Conservation (phyloP, 176 grass and related monocot species). For the Echinochloa phyllopogon region DNA sequence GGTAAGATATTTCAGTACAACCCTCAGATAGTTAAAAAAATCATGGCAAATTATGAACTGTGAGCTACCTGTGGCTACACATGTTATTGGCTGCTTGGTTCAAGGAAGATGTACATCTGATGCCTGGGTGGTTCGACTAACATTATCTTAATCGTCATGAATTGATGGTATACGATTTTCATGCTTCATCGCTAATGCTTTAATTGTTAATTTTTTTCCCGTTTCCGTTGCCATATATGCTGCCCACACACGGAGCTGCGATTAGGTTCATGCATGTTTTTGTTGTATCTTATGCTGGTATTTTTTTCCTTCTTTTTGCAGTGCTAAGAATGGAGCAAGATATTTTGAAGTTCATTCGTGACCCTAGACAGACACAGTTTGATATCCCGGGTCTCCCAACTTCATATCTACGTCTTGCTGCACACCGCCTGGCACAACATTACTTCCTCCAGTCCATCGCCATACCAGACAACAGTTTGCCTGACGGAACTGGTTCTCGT, state of each 20-base stretch:
- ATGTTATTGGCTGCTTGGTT: neutral
- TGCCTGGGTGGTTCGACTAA: neutral
- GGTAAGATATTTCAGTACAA: neutral
- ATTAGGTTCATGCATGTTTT: neutral
- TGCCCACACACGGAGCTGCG: neutral
- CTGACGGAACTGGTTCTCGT: constrained; percentile 81
- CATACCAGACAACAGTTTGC: constrained; percentile 69
- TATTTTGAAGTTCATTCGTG: constrained; percentile 79
- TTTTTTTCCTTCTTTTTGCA: constrained; percentile 44
- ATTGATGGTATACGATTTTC: neutral
- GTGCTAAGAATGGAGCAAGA: constrained; percentile 99
- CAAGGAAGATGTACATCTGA: neutral
- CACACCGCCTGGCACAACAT: constrained; percentile 88
- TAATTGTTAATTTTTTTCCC: neutral
- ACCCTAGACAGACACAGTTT: constrained; percentile 62
- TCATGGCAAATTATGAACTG: neutral
- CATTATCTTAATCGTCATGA: neutral
- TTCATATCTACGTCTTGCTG: constrained; percentile 86
- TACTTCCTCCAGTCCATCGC: constrained; percentile 91
- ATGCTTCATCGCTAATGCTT: constrained; percentile 21
- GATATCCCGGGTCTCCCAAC: constrained; percentile 78
- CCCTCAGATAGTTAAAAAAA: neutral
- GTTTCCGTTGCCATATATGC: neutral
- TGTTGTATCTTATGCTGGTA: neutral
- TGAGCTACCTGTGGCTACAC: neutral